Evolutionary conservation across 2,329 filamentous ascomycete species (phyloP).

Genomic region (Podosphaera fusca): DNA sequence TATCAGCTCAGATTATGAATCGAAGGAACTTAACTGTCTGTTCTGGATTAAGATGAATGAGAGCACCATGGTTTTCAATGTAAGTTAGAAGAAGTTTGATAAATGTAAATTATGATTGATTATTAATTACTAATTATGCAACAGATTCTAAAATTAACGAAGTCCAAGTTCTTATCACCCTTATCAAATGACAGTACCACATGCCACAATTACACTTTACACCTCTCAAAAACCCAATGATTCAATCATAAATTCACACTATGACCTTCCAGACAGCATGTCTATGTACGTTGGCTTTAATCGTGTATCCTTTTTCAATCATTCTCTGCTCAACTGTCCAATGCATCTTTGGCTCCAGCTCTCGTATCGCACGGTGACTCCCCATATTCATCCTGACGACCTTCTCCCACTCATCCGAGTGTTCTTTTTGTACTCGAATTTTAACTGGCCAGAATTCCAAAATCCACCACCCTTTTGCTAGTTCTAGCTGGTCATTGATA

Average conservation of each 20-base stretch:
- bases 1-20: background rate
- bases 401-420: constrained; percentile 18
- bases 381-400: constrained; percentile 19
- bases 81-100: background rate
- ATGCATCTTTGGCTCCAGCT: constrained; percentile 19
- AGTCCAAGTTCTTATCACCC: too few relatives aligned
- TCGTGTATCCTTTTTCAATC: constrained; percentile 17
- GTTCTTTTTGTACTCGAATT: constrained; percentile 16
- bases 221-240: too few relatives aligned
- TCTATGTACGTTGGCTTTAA: constrained; percentile 14
- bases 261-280: constrained; percentile 16
- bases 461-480: constrained; percentile 21
- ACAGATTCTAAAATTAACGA: too few relatives aligned
- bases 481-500: constrained; percentile 19
- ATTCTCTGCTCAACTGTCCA: constrained; percentile 21
- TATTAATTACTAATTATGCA: background rate
- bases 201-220: too few relatives aligned
- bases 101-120: background rate
- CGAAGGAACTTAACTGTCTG: constrained; percentile 37
- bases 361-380: constrained; percentile 17
- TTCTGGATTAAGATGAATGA: constrained; percentile 84
- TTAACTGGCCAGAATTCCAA: constrained; percentile 22
- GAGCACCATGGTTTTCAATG: constrained; percentile 26
- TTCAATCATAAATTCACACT: background rate
- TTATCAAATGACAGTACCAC: too few relatives aligned